These are phyloP conservation scores for Dendrobium nobile DNA, from an alignment of 106 monocot species.

Conservation along the genomic window DNA sequence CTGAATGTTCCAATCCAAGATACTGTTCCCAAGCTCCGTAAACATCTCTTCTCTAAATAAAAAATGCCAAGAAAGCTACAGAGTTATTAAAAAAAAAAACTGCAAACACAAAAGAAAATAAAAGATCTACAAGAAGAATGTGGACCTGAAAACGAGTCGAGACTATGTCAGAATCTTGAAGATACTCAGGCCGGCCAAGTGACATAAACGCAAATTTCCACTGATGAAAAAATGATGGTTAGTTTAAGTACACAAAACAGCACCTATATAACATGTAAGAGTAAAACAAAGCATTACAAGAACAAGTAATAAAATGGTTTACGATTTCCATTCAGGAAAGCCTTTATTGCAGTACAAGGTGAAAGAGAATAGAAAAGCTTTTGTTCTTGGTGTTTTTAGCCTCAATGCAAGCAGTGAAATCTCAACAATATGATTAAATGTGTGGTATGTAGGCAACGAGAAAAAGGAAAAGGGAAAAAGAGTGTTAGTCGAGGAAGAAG, in stretches of 20 bases:
- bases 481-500: too few species aligned
- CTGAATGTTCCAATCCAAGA: constrained; percentile 91
- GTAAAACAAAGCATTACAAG: too few species aligned
- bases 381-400: too few species aligned
- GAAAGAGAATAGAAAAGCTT: too few species aligned
- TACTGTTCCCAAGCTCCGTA: constrained; percentile 99
- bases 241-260: too few species aligned
- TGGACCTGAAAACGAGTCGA: constrained; percentile 72
- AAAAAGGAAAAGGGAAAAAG: too few species aligned
- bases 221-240: constrained; percentile 21
- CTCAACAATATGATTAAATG: too few species aligned
- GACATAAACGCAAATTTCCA: constrained; percentile 97
- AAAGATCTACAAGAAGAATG: neutral
- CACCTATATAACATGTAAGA: too few species aligned
- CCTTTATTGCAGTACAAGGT: too few species aligned
- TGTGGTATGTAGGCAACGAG: too few species aligned
- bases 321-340: neutral
- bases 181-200: constrained; percentile 85
- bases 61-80: neutral
- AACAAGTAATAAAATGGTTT: neutral
- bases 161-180: constrained; percentile 74
- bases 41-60: constrained; percentile 30
- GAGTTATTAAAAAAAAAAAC: neutral
- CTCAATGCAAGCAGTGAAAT: too few species aligned
- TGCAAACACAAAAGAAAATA: neutral